Conservation (phyloP, 345 rosid genomes). For the Gossypium turneri region DNA sequence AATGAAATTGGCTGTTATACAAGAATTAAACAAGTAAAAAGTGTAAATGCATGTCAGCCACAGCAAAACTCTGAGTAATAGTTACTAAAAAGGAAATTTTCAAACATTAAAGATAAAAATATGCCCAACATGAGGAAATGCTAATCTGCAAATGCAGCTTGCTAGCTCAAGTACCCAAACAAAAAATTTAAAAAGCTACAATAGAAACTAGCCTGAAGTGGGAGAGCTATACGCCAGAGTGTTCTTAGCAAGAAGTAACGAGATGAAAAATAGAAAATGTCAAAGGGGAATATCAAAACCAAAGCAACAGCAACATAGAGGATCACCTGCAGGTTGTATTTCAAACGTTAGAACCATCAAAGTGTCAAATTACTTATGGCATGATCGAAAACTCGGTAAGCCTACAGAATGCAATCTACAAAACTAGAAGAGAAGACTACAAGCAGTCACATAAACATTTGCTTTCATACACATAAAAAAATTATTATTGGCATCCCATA, state of each 20-base stretch:
- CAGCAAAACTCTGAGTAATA: neutral
- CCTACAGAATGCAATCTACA: neutral
- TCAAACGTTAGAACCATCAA: conserved; percentile 13
- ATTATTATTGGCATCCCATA: neutral
- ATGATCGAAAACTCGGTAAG: neutral
- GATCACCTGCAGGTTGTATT: conserved; percentile 60
- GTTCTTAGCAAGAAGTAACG: conserved; percentile 90
- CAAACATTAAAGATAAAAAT: neutral
- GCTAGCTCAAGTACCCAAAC: neutral
- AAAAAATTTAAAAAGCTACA: neutral
- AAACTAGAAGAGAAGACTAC: neutral
- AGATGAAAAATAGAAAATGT: conserved; percentile 78
- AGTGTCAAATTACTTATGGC: neutral
- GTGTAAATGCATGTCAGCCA: neutral
- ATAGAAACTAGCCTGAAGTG: conserved; percentile 70
- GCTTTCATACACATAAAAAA: neutral
- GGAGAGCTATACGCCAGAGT: conserved; percentile 82
- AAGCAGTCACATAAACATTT: neutral
- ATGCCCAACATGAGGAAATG: neutral
- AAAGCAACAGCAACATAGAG: conserved; percentile 69
- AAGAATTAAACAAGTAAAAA: conserved; percentile 15
- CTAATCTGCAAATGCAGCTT: neutral
- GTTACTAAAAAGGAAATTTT: conserved; percentile 4
- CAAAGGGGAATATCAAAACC: conserved; percentile 86
- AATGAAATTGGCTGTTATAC: conserved; percentile 78